Conservation (phyloP, 2,329 filamentous ascomycete species). For the Ophiosphaerella herpotricha region DNA sequence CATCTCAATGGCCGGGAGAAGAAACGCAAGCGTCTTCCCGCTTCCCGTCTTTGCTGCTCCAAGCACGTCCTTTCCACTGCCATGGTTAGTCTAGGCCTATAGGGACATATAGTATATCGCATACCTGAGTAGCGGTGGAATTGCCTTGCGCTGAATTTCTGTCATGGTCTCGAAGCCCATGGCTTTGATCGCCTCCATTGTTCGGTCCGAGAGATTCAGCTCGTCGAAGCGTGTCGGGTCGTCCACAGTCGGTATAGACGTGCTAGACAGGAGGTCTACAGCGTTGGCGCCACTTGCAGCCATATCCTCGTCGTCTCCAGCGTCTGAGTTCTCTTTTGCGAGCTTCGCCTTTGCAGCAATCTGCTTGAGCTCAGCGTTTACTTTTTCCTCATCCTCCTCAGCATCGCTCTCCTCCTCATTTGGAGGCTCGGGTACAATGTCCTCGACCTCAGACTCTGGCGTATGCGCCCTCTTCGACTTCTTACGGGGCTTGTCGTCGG, state of each 20-base stretch:
- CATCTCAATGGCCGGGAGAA: constrained; percentile 95
- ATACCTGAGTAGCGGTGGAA: constrained; percentile 78
- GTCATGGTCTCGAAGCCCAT: constrained; percentile 98
- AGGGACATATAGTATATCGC: background rate
- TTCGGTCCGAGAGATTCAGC: constrained; percentile 84
- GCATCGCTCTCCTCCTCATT: constrained; percentile 39
- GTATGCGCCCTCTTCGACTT: constrained; percentile 48
- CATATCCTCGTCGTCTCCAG: constrained; percentile 30
- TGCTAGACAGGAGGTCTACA: constrained; percentile 59
- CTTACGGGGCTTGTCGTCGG: constrained; percentile 45
- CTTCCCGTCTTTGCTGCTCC: constrained; percentile 96
- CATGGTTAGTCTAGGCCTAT: background rate
- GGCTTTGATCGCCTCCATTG: constrained; percentile 81
- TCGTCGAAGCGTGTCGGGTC: constrained; percentile 76
- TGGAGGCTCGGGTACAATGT: constrained; percentile 18
- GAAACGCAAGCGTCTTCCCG: constrained; percentile 92
- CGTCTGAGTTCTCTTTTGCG: constrained; percentile 33
- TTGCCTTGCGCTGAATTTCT: constrained; percentile 85
- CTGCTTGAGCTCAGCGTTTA: constrained; percentile 42
- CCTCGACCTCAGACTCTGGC: constrained; percentile 33
- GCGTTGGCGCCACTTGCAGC: constrained; percentile 29
- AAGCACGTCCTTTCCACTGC: constrained; percentile 78
- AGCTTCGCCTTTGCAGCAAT: constrained; percentile 34
- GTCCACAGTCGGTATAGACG: constrained; percentile 63
- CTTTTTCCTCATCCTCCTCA: constrained; percentile 38